Evolutionary conservation across 441 rosid species (phyloP).

Genomic region (Populus hybrid): DNA sequence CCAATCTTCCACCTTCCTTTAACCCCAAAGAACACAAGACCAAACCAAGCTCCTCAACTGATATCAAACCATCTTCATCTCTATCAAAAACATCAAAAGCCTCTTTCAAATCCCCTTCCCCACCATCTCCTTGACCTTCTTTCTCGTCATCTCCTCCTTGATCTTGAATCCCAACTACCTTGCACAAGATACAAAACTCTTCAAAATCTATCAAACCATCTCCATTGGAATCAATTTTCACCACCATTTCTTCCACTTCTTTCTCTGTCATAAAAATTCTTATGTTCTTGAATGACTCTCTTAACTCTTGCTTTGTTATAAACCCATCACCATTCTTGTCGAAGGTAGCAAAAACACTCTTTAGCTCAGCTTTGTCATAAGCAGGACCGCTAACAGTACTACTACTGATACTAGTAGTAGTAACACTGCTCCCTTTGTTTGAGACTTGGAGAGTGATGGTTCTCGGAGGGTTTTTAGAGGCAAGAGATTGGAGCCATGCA

Average conservation of each 20-base stretch:
- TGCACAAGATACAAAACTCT: conserved; percentile 42
- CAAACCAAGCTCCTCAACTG: conserved; percentile 53
- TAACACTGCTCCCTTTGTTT: not conserved
- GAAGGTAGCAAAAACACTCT: conserved; percentile 44
- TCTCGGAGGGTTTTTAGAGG: not conserved
- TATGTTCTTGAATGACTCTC: conserved; percentile 43
- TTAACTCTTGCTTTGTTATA: conserved; percentile 49
- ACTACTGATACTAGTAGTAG: not conserved
- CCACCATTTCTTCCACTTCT: conserved; percentile 49
- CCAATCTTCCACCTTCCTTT: conserved; percentile 45
- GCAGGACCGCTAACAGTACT: not conserved
- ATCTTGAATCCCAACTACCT: not conserved
- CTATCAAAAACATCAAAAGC: conserved; percentile 65
- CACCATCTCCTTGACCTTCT: conserved; percentile 12
- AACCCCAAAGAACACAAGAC: conserved; percentile 53
- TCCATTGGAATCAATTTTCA: conserved; percentile 48
- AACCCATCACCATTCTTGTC: conserved; percentile 61
- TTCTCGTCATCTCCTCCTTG: not conserved
- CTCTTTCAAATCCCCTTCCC: conserved; percentile 39
- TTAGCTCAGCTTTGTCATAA: conserved; percentile 26
- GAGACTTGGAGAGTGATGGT: not conserved
- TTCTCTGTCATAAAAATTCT: conserved; percentile 36
- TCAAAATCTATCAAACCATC: conserved; percentile 55
- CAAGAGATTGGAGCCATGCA: conserved; percentile 30
- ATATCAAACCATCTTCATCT: conserved; percentile 54